Evolutionary conservation across 2,329 filamentous ascomycete species (phyloP), one percentile per base, ranked within the genome.

Genomic region (Thermothelomyces thermophilus): DNA sequence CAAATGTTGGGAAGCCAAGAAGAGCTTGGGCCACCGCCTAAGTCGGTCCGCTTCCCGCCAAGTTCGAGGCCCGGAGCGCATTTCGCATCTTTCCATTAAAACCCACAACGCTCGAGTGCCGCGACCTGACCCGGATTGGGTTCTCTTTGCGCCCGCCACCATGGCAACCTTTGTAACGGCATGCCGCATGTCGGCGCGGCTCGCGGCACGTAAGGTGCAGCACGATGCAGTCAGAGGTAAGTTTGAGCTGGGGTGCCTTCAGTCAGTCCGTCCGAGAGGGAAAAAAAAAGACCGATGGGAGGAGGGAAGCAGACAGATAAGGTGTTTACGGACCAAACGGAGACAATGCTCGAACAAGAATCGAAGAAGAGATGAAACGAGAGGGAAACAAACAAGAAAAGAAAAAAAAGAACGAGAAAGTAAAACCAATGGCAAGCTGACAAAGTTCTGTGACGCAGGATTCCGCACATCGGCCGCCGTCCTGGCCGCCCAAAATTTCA

Each of bases 401-500:
- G n/a, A n/a, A n/a, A 13, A 44, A 35, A 33, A 7, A 14, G 9
- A 20, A 41, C 11, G 1, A 22, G 31, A 33, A 9, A 9, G 20
- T 2, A 14, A 22, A 19, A 53, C 47, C 30, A n/a, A 41, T 46
- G 40, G n/a, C 34, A 16, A 19, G 36, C 52, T 51, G 31, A 46
- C 44, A 16, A 10, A 20, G 24, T n/a, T 28, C 34, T 41, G 14
- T 34, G 34, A 30, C 31, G 33, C 61, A 89, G 86, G 77, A 61
- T 82, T 87, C 66, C 75, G 77, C 58, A 80, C 82, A 36, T 80
- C 80, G 48, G 70, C 81, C 51, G 71, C 76, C 59, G 75, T 73
- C 61, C 75, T 84, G 60, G 88, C 85, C 43, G 89, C 88, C 20
- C 84, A 90, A 57, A 93, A 90, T 70, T 90, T 94, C 71, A 86